Evolutionary conservation across 2,329 filamentous ascomycete genomes (phyloP).

Genomic region (Trichoderma sp.): DNA sequence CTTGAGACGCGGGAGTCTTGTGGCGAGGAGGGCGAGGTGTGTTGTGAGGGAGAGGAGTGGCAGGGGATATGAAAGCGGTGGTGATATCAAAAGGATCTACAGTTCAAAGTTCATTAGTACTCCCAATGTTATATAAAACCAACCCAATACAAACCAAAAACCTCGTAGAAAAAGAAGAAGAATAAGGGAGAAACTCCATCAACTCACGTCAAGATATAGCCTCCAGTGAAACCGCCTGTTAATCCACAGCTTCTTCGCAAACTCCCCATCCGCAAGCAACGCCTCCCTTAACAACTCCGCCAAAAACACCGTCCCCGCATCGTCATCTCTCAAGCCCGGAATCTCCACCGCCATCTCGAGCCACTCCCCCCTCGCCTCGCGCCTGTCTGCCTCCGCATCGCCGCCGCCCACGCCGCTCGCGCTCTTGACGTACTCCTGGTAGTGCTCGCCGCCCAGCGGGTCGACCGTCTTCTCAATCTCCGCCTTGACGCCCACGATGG

Average conservation of each 20-base stretch:
- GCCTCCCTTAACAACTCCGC: slow-evolving; percentile 87
- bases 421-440: slow-evolving; percentile 23
- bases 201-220: slow-evolving; percentile 84
- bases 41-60: slow-evolving; percentile 90
- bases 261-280: slow-evolving; percentile 68
- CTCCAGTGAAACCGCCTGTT: slow-evolving; percentile 95
- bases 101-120: background rate
- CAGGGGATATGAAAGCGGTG: slow-evolving; percentile 86
- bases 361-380: slow-evolving; percentile 64
- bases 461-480: slow-evolving; percentile 75
- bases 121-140: background rate
- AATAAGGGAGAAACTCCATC: background rate
- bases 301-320: slow-evolving; percentile 82
- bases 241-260: slow-evolving; percentile 74
- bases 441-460: slow-evolving; percentile 28
- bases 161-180: background rate
- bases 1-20: slow-evolving; percentile 77
- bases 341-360: slow-evolving; percentile 90
- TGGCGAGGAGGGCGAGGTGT: slow-evolving; percentile 87
- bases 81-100: slow-evolving; percentile 89
- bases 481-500: slow-evolving; percentile 91
- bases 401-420: slow-evolving; percentile 38
- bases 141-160: background rate
- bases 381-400: slow-evolving; percentile 40
- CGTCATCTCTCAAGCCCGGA: slow-evolving; percentile 85